Evolutionary conservation across 108 stramenopile species (phyloP).

Genomic region (Cylindrotheca fusiformis): DNA sequence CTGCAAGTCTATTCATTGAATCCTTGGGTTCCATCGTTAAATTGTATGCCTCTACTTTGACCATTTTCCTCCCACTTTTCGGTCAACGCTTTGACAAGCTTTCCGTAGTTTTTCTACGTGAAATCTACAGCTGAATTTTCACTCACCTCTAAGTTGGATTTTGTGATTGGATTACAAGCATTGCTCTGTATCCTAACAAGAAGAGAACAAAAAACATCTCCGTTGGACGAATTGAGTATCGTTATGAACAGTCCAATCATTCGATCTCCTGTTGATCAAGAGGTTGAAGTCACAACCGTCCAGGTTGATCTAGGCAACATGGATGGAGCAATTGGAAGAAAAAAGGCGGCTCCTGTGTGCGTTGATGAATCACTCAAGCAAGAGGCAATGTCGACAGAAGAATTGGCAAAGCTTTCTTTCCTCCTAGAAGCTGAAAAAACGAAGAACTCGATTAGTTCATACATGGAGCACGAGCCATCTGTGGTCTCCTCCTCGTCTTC

Average conservation of each 20-base stretch:
- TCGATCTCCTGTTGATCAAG: neutral
- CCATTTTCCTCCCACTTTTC: too few relatives aligned
- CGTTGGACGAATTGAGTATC: too few relatives aligned
- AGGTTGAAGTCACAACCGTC: slow-evolving; percentile 1
- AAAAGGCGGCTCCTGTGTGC: slow-evolving; percentile 30
- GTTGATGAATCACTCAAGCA: slow-evolving; percentile 17
- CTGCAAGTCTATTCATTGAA: too few relatives aligned
- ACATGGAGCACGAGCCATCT: slow-evolving; percentile 11
- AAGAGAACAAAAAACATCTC: too few relatives aligned
- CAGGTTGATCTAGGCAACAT: slow-evolving; percentile 31
- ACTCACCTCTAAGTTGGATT: too few relatives aligned
- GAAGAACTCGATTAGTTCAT: neutral
- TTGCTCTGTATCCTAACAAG: too few relatives aligned
- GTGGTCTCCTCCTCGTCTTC: slow-evolving; percentile 46
- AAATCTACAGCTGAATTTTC: too few relatives aligned
- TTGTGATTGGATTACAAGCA: too few relatives aligned
- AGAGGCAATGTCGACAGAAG: slow-evolving; percentile 30
- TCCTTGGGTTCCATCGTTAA: too few relatives aligned
- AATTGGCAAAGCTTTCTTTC: slow-evolving; percentile 30
- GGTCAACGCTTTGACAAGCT: too few relatives aligned
- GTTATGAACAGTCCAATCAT: slow-evolving; percentile 1
- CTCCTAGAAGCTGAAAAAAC: slow-evolving; percentile 8
- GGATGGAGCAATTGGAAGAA: slow-evolving; percentile 16
- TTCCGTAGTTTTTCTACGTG: too few relatives aligned
- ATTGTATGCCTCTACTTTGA: too few relatives aligned